phyloP scores from a whole-genome alignment of 2,329 filamentous ascomycete genomes.

The Clonostachys rosea region DNA sequence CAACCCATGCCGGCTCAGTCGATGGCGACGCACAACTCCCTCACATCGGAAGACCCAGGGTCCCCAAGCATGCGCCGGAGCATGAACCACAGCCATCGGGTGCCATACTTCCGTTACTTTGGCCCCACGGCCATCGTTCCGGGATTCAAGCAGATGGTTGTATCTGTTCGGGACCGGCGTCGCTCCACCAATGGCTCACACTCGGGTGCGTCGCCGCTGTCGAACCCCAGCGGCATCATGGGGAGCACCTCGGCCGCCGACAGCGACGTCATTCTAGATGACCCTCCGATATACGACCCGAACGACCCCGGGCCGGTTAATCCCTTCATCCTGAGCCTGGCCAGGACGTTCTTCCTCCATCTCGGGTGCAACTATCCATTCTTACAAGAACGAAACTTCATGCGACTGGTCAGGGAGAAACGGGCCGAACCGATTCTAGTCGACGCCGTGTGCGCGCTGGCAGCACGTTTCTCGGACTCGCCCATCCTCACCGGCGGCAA shows the following conservation, averaged over 20 bases:
- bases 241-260: constrained; percentile 35
- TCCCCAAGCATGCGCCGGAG: constrained; percentile 44
- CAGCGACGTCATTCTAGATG: constrained; percentile 39
- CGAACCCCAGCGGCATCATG: constrained; percentile 23
- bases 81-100: constrained; percentile 44
- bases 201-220: constrained; percentile 45
- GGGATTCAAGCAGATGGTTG: constrained; percentile 90
- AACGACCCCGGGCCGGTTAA: constrained; percentile 67
- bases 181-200: constrained; percentile 54
- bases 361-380: constrained; percentile 87
- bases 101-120: constrained; percentile 89
- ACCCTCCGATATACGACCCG: constrained; percentile 71
- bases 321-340: constrained; percentile 69
- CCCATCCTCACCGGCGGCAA: constrained; percentile 41
- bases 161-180: constrained; percentile 64
- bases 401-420: constrained; percentile 75
- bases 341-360: constrained; percentile 76
- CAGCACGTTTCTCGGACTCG: constrained; percentile 72
- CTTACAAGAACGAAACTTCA: constrained; percentile 66
- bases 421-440: constrained; percentile 79
- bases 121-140: constrained; percentile 88
- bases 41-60: constrained; percentile 1
- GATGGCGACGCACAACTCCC: neutral
- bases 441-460: constrained; percentile 78
- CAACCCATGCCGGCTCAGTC: constrained; percentile 1